Base-by-base conservation (phyloP, 2,329 filamentous ascomycete species). In the Nothophaeocryptopus gaeumannii region DNA sequence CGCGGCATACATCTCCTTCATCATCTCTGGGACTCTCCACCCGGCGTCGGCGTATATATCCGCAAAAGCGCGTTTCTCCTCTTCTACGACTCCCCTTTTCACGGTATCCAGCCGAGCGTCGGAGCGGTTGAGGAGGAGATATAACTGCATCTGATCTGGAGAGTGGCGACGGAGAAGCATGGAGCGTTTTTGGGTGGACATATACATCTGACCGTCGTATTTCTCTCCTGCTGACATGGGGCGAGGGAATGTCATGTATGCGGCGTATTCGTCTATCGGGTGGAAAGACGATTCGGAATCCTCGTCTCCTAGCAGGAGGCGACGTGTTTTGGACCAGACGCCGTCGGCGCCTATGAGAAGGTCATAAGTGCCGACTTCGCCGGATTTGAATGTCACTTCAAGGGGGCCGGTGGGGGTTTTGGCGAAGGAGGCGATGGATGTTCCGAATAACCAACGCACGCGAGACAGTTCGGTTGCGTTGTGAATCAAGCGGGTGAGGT, bases 1-100 rank as follows among this genome's bases (percentile, higher is more conserved):
- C 2, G 56, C 53, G 11, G 55, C 39, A 20, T 63, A 47, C 65
- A 74, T 69, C 0, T 63, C 70, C 5, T 61, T 52, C 31, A 74
- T 54, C 3, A 76, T 63, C 4, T 72, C 63, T 0, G 60, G 51
- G 5, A 63, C 59, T 45, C 72, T 65, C 63, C 62, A 65, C 3
- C 61, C 61, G 5, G 54, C 58, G 20, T 26, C 20, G 5, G 49
- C 45, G 52, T 59, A 64, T 12, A 59, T 39, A 20, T 62, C 56
- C 15, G 55, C 45, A 44, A 67, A 56, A 1, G 40, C 53, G 13
- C 58, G 54, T 33, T 55, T 56, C 20, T 50, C 41, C 11, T 41
- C 47, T 31, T 36, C 30, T n/a, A 40, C 36, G 31, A 45, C 36
- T n/a, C 40, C 47, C 35, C 41, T 14, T 12, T 36, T 43, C 2